Base-by-base conservation (phyloP, 2,329 filamentous ascomycete species). In the Aurifilum marmelostoma region DNA sequence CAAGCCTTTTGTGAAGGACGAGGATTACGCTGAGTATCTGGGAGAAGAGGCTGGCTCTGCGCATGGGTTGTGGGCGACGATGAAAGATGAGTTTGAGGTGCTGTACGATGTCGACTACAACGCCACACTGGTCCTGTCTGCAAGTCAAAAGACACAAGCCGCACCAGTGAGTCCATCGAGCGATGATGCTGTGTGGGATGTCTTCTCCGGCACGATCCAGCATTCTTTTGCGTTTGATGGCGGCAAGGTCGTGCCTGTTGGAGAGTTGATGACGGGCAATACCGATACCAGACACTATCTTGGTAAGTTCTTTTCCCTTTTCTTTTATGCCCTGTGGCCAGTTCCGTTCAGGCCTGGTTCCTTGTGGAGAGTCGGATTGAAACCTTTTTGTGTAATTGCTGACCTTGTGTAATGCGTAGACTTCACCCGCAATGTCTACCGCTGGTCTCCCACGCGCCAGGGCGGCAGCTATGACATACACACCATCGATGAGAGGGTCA, bases 1-100 rank as follows among this genome's bases (percentile, higher is more conserved):
- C n/a, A 77, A 82, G 59, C 80, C 81, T 2, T 86, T 86, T 70
- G 79, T 83, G 71, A 79, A 78, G n/a, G 75, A 78, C 27, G 74
- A 79, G 6, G 76, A 79, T 29, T 76, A 76, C 63, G 73, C 73
- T 3, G 69, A 73, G 8, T 70, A 75, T 8, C 29, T 27, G 9
- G n/a, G 4, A 34, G 4, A 16, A 14, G 54, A 59, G 34, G 50
- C 24, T 14, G 66, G 32, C 4, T 14, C 21, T 5, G 41, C 50
- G n/a, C 4, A 32, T 27, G 32, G 27, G 1, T 29, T 16, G 18
- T 27, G 37, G 50, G n/a, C 24, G 24, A 41, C 24, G 21, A 41
- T 21, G 54, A 12, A 29, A 14, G 69, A 73, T 21, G 47, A 69
- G 11, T 69, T 76, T 7, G 67, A 72, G 24, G 76, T 78, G 7